Evolutionary conservation across 306 rosid species (phyloP).

Genomic region (Carpinus fangiana): DNA sequence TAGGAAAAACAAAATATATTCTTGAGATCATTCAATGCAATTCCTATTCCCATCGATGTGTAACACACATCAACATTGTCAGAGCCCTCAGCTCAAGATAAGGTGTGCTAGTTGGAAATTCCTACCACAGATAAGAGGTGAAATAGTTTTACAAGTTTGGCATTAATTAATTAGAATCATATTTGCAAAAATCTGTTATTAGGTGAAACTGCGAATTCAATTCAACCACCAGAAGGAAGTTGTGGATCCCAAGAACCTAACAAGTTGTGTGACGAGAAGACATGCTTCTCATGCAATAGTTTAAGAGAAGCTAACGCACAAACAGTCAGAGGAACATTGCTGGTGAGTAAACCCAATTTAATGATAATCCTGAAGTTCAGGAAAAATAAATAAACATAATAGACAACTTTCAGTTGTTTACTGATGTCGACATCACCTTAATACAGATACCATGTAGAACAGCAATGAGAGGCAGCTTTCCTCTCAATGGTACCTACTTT

Average conservation of each 20-base stretch:
- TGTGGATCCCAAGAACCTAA: constrained; percentile 55
- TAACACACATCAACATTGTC: background rate
- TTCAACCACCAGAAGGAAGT: constrained; percentile 61
- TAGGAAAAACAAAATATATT: background rate
- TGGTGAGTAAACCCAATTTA: constrained; percentile 49
- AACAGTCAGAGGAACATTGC: constrained; percentile 79
- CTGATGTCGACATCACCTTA: constrained; percentile 24
- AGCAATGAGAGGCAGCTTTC: constrained; percentile 92
- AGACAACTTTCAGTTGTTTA: constrained; percentile 10
- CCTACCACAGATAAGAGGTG: constrained; percentile 16
- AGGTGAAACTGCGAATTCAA: constrained; percentile 83
- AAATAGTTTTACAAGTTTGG: constrained; percentile 11
- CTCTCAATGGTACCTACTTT: constrained; percentile 89
- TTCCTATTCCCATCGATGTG: background rate
- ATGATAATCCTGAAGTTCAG: constrained; percentile 5
- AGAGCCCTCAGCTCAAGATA: background rate
- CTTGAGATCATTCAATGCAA: constrained; percentile 10
- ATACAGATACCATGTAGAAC: constrained; percentile 86
- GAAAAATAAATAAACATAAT: constrained; percentile 16
- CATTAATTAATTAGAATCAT: constrained; percentile 18
- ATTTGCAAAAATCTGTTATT: constrained; percentile 20
- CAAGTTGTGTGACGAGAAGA: constrained; percentile 56
- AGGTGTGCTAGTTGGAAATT: constrained; percentile 13
- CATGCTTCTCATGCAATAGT: constrained; percentile 75
- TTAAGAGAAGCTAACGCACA: constrained; percentile 70